Percentiles rank a stretch among this genome's conserved stretches.
Evolutionary conservation across 331 rosid genomes (phyloP).

Genomic region (Spiraea crenata): DNA sequence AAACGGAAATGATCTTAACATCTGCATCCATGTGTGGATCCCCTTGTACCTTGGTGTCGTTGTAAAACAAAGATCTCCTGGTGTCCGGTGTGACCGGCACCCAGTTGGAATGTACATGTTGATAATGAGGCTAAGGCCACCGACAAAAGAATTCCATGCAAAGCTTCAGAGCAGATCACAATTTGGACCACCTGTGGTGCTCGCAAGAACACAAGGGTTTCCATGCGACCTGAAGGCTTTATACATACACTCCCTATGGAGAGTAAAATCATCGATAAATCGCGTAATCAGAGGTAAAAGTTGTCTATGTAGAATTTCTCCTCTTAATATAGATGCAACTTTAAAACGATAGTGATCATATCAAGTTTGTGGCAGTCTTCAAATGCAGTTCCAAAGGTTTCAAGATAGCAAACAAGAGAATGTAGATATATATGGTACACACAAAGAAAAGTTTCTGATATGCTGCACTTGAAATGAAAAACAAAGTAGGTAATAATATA

Average conservation of each 20-base stretch:
- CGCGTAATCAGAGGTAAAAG: neutral
- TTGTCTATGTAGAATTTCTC: too few species aligned
- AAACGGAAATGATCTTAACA: too few species aligned
- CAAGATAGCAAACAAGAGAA: conserved; percentile 39
- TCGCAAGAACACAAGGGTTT: neutral
- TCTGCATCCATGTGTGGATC: too few species aligned
- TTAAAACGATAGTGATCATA: too few species aligned
- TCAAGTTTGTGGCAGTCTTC: conserved; percentile 28
- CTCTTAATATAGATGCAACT: too few species aligned
- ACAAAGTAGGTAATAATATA: conserved; percentile 13
- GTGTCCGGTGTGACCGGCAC: too few species aligned
- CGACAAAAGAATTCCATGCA: neutral
- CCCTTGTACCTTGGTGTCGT: too few species aligned
- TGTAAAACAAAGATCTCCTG: too few species aligned
- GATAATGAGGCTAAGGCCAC: neutral
- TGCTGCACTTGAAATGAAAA: conserved; percentile 40
- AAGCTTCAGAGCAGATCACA: neutral
- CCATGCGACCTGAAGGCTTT: neutral
- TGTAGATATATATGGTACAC: conserved; percentile 53
- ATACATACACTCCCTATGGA: neutral
- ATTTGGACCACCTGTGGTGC: neutral
- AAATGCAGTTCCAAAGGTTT: conserved; percentile 42
- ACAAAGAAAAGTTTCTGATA: conserved; percentile 61
- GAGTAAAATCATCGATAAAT: conserved; percentile 15
- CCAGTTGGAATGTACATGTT: too few species aligned